Percentiles rank a stretch among this genome's conserved stretches.
Conservation (phyloP, 139 green algal species). For the Chlorella vulgaris region DNA sequence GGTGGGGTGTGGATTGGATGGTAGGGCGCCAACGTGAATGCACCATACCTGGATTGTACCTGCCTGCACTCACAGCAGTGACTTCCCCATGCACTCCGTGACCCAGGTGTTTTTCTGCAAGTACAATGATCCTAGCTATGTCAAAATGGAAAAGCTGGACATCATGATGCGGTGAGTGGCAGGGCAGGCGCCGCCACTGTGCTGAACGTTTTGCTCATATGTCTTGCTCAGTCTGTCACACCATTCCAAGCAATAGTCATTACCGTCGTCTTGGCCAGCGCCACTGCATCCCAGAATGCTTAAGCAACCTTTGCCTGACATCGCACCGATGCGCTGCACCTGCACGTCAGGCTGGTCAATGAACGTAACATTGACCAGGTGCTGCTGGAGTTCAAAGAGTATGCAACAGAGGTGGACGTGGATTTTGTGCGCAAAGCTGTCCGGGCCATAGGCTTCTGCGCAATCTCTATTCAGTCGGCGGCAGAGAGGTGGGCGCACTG, state of each 20-base stretch:
- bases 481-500: slow-evolving; percentile 68
- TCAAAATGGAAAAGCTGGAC: slow-evolving; percentile 99
- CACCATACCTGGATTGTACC: not conserved
- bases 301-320: no score
- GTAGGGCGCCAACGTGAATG: no score
- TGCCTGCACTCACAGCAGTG: not conserved
- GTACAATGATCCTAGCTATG: slow-evolving; percentile 99
- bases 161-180: no score
- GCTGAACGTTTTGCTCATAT: no score
- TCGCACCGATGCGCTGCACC: no score
- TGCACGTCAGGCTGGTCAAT: slow-evolving; percentile 84
- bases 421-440: slow-evolving; percentile 97
- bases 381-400: slow-evolving; percentile 99
- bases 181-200: no score
- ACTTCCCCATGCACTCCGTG: not conserved
- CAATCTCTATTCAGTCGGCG: slow-evolving; percentile 85
- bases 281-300: no score
- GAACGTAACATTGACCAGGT: slow-evolving; percentile 95
- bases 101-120: slow-evolving; percentile 99
- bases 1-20: slow-evolving; percentile 63
- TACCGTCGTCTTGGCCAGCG: no score
- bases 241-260: no score
- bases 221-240: no score
- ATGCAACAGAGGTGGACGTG: slow-evolving; percentile 98
- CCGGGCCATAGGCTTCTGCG: slow-evolving; percentile 93